Evolutionary conservation across 179 eudicot species (phyloP), one percentile per base, ranked within the genome.

Genomic region (Beta corolliflora): DNA sequence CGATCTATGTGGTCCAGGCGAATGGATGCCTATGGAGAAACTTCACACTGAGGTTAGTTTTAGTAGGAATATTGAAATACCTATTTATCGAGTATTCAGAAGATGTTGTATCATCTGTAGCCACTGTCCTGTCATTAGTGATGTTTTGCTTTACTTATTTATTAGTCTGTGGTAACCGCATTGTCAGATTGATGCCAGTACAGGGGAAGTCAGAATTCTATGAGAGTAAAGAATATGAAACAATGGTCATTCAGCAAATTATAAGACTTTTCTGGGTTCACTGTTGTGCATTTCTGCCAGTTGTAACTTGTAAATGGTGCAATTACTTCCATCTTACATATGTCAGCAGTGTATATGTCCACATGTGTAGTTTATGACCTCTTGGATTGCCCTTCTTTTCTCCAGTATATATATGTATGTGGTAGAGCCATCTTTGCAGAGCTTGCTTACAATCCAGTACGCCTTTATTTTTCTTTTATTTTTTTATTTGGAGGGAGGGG

Each of bases 1-100:
- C 71, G 97, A 94, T 86, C 85, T 88, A 59, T 94, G 98, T 78
- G 93, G 97, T 80, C 98, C 98, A 21, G 94, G 98, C 72, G 97
- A 94, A 84, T 94, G 95, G 97, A 91, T 94, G 98, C 87, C 98
- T 36, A 89, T 93, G 98, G 98, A 94, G 85, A 91, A 89, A 85
- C 95, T 94, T 85, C 95, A 93, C 69, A 15, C 91, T 1, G 91
- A 90, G 98, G 98, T 92, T 81, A 81, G 89, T 84, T 74, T 78
- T 58, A 12, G 23, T 74, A 25, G 7, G 44, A 31, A 13, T 10
- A n/a, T 52, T 46, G 21, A n/a, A 67, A 29, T 44, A 45, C 41
- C 77, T 60, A 58, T 65, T 46, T 7, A 8, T 72, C 5, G 58
- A 66, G 58, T 77, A n/a, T 10, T 41, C 3, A 36, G n/a, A n/a